phyloP scores from a whole-genome alignment of 75 land plant species.

The Cupressus sempervirens region DNA sequence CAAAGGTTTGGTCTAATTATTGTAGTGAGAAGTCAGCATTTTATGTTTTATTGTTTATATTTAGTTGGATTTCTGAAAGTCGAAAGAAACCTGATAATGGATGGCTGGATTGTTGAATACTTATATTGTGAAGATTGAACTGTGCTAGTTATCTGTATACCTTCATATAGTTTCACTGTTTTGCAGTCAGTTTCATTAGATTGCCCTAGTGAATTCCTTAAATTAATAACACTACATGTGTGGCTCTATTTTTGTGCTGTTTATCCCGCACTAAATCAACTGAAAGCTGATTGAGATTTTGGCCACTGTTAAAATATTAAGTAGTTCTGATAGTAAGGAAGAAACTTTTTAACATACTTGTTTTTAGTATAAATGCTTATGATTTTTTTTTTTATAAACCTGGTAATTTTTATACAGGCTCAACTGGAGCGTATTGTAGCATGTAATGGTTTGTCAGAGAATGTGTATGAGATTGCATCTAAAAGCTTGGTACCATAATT shows the following conservation, averaged over 20 bases:
- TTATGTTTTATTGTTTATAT: background rate
- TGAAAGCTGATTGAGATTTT: background rate
- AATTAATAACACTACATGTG: background rate
- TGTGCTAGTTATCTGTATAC: background rate
- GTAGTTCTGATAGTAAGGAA: background rate
- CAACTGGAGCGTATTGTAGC: conserved; percentile 81
- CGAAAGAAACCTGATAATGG: background rate
- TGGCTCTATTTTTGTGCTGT: background rate
- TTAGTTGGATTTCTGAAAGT: background rate
- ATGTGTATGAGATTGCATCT: conserved; percentile 92
- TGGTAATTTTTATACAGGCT: conserved; percentile 45
- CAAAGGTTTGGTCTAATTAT: conserved; percentile 57
- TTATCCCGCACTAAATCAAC: background rate
- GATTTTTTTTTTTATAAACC: too few relatives aligned
- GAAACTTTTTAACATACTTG: background rate
- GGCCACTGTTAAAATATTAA: background rate
- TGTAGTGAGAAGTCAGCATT: background rate
- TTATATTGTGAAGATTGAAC: background rate
- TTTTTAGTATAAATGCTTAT: background rate
- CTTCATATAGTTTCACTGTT: background rate
- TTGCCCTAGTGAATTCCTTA: background rate
- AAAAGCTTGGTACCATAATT: conserved; percentile 77
- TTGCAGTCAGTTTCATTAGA: background rate
- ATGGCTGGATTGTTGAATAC: background rate
- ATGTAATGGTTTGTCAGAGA: conserved; percentile 83